Conservation (phyloP, 75 land plant species). For the Selaginella tamariscina region DNA sequence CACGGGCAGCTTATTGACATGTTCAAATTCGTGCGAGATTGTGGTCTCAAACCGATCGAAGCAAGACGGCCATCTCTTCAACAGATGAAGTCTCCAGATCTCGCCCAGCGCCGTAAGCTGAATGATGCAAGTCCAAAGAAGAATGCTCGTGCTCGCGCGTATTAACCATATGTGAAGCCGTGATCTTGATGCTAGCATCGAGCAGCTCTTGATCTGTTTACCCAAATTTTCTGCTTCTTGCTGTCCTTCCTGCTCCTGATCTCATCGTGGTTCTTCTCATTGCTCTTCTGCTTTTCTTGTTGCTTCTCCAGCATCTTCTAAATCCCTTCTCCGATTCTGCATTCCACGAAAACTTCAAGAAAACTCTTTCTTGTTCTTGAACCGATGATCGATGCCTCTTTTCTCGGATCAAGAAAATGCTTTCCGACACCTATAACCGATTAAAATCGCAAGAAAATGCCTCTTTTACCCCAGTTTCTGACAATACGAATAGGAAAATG, state of each 20-base stretch:
- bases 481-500: too few species aligned
- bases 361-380: too few species aligned
- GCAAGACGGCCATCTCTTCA: slow-evolving; percentile 53
- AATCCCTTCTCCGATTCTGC: background rate
- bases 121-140: slow-evolving; percentile 61
- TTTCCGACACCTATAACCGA: background rate
- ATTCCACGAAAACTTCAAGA: background rate
- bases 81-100: slow-evolving; percentile 41
- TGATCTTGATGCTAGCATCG: slow-evolving; percentile 10
- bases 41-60: background rate
- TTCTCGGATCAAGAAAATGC: background rate
- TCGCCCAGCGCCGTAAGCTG: slow-evolving; percentile 56
- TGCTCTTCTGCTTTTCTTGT: background rate
- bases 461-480: background rate
- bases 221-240: background rate
- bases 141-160: slow-evolving; percentile 39
- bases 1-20: background rate
- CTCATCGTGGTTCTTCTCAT: background rate
- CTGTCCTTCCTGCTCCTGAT: background rate
- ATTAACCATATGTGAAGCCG: slow-evolving; percentile 53
- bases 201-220: background rate
- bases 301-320: background rate
- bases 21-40: background rate
- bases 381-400: background rate
- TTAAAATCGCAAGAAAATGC: background rate